Evolutionary conservation across 2,329 filamentous ascomycete genomes (phyloP), one percentile per base, ranked within the genome.

Genomic region (Cordyceps militaris): DNA sequence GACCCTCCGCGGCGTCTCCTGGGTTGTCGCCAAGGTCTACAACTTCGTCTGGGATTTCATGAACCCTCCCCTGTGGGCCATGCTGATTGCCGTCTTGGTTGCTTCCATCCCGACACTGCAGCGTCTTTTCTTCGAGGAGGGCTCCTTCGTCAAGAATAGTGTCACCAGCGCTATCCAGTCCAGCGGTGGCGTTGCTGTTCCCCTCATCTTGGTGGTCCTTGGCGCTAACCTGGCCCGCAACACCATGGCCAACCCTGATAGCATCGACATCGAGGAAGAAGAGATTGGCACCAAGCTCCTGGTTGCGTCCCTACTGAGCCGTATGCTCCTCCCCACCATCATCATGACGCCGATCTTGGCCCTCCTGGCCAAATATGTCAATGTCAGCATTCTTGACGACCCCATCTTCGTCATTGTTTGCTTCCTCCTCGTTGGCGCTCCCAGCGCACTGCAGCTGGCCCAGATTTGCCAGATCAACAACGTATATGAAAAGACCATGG

Each of bases 381-480:
- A 91, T 3, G 82, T 99, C 67, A 95, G 89, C 76, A 97, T 99
- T 65, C 78, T 99, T 34, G 94, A 95, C 69, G 94, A 99, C 69
- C 94, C 94, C 10, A 99, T 99, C 66, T 99, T 99, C 72, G 86
- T 99, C 64, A 90, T 99, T 64, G 94, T 99, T 36, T 97, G 92
- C 74, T 99, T 97, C 80, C 79, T 99, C 63, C 87, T 99, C 63
- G 93, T 91, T 0, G 94, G 94, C 36, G 94, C 94, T 3, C 94
- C 94, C 6, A 95, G 88, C 62, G 94, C 94, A 26, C 79, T 99
- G 62, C 94, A 99, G 74, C 77, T 99, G 67, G 93, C 94, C 7
- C 94, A 99, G 75, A 99, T 99, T 61, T 99, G 94, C 75, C 94
- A 97, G 79, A 89, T 97, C 75, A 99, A 99, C 73, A 88, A 88